Conservation (phyloP, 306 rosid genomes). For the Dicorynia guianensis region DNA sequence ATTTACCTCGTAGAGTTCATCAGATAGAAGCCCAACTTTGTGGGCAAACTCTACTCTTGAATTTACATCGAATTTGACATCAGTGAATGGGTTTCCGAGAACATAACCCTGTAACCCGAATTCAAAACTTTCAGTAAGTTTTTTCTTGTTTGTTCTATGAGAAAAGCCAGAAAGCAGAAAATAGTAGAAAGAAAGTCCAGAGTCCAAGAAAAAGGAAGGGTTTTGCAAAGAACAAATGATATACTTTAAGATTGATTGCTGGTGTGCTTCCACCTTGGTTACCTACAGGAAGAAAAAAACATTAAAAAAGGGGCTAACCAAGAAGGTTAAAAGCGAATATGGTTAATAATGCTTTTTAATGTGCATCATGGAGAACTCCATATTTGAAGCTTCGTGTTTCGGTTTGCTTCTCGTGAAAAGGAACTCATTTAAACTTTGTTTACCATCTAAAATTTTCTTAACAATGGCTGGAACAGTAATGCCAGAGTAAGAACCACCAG, state of each 20-base stretch:
- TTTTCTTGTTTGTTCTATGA: neutral
- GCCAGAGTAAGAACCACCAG: constrained; percentile 44
- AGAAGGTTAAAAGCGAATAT: neutral
- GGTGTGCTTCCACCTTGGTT: constrained; percentile 13
- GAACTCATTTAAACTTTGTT: neutral
- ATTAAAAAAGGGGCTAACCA: neutral
- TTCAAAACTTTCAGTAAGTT: neutral
- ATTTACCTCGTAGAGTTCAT: constrained; percentile 40
- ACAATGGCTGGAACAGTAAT: constrained; percentile 33
- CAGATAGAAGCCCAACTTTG: constrained; percentile 40
- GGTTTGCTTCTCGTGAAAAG: neutral
- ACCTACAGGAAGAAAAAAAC: constrained; percentile 15
- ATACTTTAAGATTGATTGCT: constrained; percentile 26
- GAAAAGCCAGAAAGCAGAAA: neutral
- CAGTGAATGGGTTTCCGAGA: constrained; percentile 44
- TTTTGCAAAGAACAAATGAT: neutral
- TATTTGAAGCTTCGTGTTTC: too few species aligned
- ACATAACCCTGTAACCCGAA: constrained; percentile 39
- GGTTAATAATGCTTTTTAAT: too few species aligned
- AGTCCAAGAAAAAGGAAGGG: neutral
- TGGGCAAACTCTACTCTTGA: constrained; percentile 35
- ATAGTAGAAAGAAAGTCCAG: neutral
- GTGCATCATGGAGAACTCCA: too few species aligned
- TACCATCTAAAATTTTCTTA: constrained; percentile 38
- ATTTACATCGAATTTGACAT: neutral